These are phyloP conservation scores for Halenospora varia DNA, from an alignment of 495 filamentous ascomycete species.

Conservation along the genomic window DNA sequence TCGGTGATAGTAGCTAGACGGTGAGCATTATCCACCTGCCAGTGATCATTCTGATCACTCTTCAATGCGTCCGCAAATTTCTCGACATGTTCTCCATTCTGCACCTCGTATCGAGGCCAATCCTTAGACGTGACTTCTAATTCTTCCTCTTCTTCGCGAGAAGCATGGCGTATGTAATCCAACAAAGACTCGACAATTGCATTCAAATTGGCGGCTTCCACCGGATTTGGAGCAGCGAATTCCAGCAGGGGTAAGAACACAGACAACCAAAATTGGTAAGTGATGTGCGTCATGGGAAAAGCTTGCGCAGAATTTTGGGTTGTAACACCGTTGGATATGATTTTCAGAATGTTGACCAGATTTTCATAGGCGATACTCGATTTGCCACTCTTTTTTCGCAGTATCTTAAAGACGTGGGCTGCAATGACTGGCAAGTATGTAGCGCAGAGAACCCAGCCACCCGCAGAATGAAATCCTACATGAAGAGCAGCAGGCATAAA, in stretches of 20 bases:
- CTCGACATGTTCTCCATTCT: constrained; percentile 5
- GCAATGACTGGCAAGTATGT: constrained; percentile 11
- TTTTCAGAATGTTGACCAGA: constrained; percentile 14
- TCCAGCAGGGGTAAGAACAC: constrained; percentile 1
- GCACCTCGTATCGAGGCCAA: not conserved
- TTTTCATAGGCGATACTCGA: not conserved
- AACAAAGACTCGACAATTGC: not conserved
- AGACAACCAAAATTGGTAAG: constrained; percentile 13
- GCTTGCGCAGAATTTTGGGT: not conserved
- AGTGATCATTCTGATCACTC: constrained; percentile 4
- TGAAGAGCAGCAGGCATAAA: constrained; percentile 16
- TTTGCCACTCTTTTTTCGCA: not conserved
- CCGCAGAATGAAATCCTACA: constrained; percentile 8
- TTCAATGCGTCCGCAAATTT: constrained; percentile 2
- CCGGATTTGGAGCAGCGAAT: not conserved
- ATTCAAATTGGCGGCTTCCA: not conserved
- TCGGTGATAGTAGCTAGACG: not conserved
- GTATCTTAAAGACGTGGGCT: not conserved
- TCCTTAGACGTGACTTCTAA: not conserved
- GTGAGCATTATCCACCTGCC: not conserved
- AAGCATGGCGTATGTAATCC: not conserved
- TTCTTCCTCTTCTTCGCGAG: not conserved
- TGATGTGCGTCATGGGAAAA: not conserved
- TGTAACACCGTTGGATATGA: constrained; percentile 10
- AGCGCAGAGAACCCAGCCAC: constrained; percentile 6